A percentile compares a stretch with the other conserved stretches of the same genome.
These are phyloP conservation scores for Alternaria alternata DNA, from an alignment of 2,329 filamentous ascomycete genomes.

Conservation along the genomic window DNA sequence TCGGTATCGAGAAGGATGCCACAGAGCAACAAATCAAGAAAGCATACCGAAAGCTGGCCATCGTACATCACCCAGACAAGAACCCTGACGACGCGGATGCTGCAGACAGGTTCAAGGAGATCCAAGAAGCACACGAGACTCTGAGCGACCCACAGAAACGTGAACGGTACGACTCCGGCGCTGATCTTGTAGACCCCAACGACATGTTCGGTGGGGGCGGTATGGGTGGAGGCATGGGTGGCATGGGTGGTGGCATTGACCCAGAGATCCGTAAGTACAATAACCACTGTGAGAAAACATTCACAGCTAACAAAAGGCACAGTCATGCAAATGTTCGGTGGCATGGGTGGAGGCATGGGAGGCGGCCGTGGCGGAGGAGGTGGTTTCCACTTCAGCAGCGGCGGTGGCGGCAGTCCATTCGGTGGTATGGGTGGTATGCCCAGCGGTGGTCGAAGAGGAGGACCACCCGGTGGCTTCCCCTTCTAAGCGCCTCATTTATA, in stretches of 20 bases:
- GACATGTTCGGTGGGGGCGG: conserved; percentile 78
- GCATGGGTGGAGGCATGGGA: conserved; percentile 60
- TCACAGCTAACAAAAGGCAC: conserved; percentile 19
- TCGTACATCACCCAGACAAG: conserved; percentile 96
- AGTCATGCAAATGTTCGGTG: conserved; percentile 53
- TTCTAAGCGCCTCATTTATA: conserved; percentile 22
- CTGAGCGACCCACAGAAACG: conserved; percentile 95
- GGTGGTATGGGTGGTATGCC: conserved; percentile 49
- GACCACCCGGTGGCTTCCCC: conserved; percentile 44
- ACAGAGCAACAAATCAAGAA: conserved; percentile 89
- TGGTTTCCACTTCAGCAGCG: conserved; percentile 52
- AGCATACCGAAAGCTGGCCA: conserved; percentile 93
- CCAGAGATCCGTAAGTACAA: conserved; percentile 44
- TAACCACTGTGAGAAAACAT: not conserved
- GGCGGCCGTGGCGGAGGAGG: conserved; percentile 58
- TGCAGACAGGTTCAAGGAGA: conserved; percentile 95
- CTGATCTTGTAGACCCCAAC: conserved; percentile 85
- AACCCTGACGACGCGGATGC: conserved; percentile 86
- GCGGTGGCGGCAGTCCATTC: conserved; percentile 51
- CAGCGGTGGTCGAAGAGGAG: conserved; percentile 42
- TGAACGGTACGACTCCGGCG: conserved; percentile 88
- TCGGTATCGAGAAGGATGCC: conserved; percentile 86
- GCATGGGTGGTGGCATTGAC: conserved; percentile 64
- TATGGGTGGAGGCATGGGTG: conserved; percentile 32
- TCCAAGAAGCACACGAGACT: conserved; percentile 95